Evolutionary conservation across 441 rosid genomes (phyloP), one percentile per base, ranked within the genome.

Genomic region (Populus trichocarpa): DNA sequence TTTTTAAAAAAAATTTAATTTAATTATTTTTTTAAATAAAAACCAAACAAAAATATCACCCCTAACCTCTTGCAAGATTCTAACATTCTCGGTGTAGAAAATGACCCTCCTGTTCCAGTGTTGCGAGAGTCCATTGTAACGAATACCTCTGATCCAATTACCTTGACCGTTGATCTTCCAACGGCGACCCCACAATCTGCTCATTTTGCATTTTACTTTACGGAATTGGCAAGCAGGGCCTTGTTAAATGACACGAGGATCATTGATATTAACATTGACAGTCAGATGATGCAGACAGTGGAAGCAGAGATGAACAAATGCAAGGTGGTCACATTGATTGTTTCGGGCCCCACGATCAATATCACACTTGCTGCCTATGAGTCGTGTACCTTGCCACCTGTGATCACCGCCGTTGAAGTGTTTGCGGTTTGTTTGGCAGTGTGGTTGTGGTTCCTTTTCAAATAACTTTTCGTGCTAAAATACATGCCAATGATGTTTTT

Each of bases 121-220:
- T 67, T 75, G n/a, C 8, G 9, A 33, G 68, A 26, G 35, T 63
- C 81, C 33, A 59, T 72, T 18, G 61, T 7, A 57, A 61, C 84
- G 11, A 75, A 67, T 28, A 12, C 30, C 3, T 22, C 70, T 13
- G 67, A 71, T 74, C 69, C 79, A 2, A 67, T 77, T 11, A 65
- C 63, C 70, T 6, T 83, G 68, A 67, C 74, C 22, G 23, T 83
- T 53, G 70, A 67, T 33, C 30, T 33, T 26, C 75, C 70, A 14
- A 36, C 42, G 4, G 8, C 32, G 59, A 33, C 81, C 70, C 81
- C 66, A 32, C 79, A 14, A 35, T 18, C 79, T 5, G 73, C 75
- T 7, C 78, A 50, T 38, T 28, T 78, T 53, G 81, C 75, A n/a
- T 61, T 83, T 70, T 72, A 78, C 73, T 46, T 80, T 70, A 11